A percentile compares a stretch with the other conserved stretches of the same genome.
These are phyloP conservation scores for Mucor indicus DNA, from an alignment of 371 early-diverging fungal genomes.

Conservation along the genomic window DNA sequence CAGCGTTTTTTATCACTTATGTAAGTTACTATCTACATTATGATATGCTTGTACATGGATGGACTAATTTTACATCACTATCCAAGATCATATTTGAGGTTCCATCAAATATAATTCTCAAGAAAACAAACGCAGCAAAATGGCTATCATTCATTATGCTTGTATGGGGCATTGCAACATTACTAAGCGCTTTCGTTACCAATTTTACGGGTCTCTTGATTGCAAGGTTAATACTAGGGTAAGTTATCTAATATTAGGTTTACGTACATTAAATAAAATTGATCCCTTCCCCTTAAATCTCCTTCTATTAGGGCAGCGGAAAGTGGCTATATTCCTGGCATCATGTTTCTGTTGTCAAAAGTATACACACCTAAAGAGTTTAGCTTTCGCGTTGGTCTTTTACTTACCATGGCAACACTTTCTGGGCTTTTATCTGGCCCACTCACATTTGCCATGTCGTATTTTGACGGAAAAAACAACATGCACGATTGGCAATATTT, in stretches of 20 bases:
- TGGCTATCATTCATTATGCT: conserved; percentile 47
- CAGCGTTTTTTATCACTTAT: conserved; percentile 34
- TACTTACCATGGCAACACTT: conserved; percentile 24
- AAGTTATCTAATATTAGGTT: background rate
- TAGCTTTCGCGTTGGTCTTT: conserved; percentile 22
- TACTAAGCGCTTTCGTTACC: conserved; percentile 24
- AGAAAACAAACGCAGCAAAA: conserved; percentile 28
- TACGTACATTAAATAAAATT: background rate
- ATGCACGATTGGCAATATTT: conserved; percentile 36
- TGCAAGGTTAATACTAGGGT: conserved; percentile 31
- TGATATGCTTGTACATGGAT: background rate
- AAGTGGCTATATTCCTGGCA: conserved; percentile 36
- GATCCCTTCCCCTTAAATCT: background rate
- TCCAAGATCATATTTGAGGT: conserved; percentile 43
- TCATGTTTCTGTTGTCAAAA: conserved; percentile 24
- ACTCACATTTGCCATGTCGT: conserved; percentile 18
- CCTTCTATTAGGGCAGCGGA: conserved; percentile 21
- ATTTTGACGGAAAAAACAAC: conserved; percentile 22
- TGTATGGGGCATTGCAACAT: conserved; percentile 38
- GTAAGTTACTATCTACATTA: conserved; percentile 10
- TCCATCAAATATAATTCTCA: conserved; percentile 40
- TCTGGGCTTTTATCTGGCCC: conserved; percentile 32
- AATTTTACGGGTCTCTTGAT: conserved; percentile 19
- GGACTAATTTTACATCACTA: background rate
- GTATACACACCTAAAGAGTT: conserved; percentile 27